Evolutionary conservation across 257 asterid genomes (phyloP).

Genomic region (Salvia rosmarinus): DNA sequence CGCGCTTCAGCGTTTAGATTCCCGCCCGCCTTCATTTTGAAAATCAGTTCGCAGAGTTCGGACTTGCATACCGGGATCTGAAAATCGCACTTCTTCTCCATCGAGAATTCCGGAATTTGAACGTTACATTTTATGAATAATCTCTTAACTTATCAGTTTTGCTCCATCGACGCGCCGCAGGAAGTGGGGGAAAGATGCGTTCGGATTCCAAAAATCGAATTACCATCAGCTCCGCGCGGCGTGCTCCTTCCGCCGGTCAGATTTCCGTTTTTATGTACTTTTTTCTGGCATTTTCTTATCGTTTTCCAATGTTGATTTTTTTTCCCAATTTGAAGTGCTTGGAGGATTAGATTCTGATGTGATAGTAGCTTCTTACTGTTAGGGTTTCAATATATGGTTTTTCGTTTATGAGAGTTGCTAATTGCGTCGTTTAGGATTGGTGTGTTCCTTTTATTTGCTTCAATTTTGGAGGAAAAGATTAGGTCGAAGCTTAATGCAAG

Average conservation of each 20-base stretch:
- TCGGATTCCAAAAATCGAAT: constrained; percentile 41
- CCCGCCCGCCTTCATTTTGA: constrained; percentile 45
- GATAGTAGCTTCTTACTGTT: constrained; percentile 17
- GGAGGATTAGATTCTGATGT: constrained; percentile 13
- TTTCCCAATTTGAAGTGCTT: too few relatives aligned
- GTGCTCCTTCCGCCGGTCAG: constrained; percentile 40
- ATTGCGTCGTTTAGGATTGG: background rate
- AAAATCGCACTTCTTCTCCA: background rate
- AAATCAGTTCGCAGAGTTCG: constrained; percentile 22
- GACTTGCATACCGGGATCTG: constrained; percentile 17
- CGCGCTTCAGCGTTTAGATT: constrained; percentile 40
- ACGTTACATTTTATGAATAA: constrained; percentile 31
- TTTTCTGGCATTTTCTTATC: background rate
- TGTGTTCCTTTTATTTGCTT: background rate
- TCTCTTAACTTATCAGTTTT: constrained; percentile 25
- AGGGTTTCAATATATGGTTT: constrained; percentile 28
- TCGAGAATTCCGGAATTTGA: constrained; percentile 1
- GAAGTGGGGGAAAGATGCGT: constrained; percentile 32
- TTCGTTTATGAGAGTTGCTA: constrained; percentile 16
- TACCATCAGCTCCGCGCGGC: constrained; percentile 35
- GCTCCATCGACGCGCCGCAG: constrained; percentile 23
- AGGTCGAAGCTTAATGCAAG: background rate
- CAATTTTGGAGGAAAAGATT: background rate
- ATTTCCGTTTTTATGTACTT: background rate
- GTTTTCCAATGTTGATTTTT: background rate